phyloP scores from a whole-genome alignment of 768 basidiomycete species.

The Russula griseocarnosa region DNA sequence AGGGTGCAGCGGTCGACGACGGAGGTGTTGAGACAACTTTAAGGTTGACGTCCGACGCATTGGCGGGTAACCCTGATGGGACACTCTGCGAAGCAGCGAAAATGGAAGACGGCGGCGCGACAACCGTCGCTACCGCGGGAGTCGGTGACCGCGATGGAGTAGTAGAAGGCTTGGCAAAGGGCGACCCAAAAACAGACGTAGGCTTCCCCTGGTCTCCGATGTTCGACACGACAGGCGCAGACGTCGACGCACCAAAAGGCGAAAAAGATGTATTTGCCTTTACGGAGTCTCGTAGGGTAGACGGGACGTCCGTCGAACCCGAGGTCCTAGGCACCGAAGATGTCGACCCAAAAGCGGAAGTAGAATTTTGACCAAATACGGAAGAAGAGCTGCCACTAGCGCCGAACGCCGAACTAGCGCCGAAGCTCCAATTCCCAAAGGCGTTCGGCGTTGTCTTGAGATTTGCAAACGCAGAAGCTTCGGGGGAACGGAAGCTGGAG shows the following conservation, averaged over 20 bases:
- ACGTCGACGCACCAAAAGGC: constrained; percentile 16
- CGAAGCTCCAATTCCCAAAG: constrained; percentile 32
- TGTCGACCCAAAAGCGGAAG: constrained; percentile 5
- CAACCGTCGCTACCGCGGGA: background rate
- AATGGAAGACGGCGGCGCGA: background rate
- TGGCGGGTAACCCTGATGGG: background rate
- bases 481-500: constrained; percentile 10
- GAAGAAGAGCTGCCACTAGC: constrained; percentile 22
- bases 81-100: constrained; percentile 14
- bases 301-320: background rate
- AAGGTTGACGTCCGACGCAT: background rate
- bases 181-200: constrained; percentile 8
- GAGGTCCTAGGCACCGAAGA: background rate
- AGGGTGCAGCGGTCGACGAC: constrained; percentile 12
- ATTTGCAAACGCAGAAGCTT: constrained; percentile 35
- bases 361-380: constrained; percentile 23
- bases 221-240: constrained; percentile 3
- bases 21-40: constrained; percentile 23
- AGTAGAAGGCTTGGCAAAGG: constrained; percentile 3
- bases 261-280: constrained; percentile 3
- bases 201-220: background rate
- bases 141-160: background rate
- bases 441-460: constrained; percentile 36
- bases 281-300: background rate
- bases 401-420: constrained; percentile 28